Conservation (phyloP, 1,284 basidiomycete species). For the Neolentinus lepideus region DNA sequence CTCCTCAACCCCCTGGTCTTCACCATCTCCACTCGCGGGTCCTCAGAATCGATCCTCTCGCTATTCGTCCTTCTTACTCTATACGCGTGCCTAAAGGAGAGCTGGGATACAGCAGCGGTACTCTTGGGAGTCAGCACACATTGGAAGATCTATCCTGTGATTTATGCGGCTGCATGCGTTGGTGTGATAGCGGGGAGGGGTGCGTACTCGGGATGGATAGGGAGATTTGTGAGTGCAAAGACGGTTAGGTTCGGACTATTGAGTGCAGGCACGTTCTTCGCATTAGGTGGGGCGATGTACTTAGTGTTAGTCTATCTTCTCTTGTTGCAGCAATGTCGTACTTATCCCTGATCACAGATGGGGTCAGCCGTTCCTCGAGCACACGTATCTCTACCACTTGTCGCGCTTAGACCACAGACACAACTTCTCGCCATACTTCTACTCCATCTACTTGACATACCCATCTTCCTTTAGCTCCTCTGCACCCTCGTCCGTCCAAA, state of each 20-base stretch:
- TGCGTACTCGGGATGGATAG: conserved; percentile 1
- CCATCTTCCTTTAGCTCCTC: conserved; percentile 26
- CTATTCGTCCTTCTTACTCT: conserved; percentile 75
- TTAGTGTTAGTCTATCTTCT: conserved; percentile 53
- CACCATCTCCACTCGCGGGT: conserved; percentile 94
- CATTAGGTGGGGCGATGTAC: conserved; percentile 65
- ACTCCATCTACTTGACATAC: conserved; percentile 84
- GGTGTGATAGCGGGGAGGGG: conserved; percentile 27
- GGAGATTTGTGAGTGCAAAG: conserved; percentile 41
- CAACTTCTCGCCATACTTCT: conserved; percentile 98
- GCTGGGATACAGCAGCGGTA: conserved; percentile 60
- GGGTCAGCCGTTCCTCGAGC: conserved; percentile 88
- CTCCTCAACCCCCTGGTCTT: conserved; percentile 93
- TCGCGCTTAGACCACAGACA: conserved; percentile 92
- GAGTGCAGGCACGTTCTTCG: conserved; percentile 64
- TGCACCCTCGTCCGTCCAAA: conserved; percentile 13
- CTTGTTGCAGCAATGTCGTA: conserved; percentile 2
- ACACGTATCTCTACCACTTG: conserved; percentile 93
- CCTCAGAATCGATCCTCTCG: conserved; percentile 86
- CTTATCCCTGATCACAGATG: conserved; percentile 46
- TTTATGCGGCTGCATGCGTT: conserved; percentile 81
- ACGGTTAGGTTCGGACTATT: conserved; percentile 65
- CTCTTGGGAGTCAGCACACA: conserved; percentile 78
- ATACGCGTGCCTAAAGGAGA: conserved; percentile 43
- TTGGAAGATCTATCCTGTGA: conserved; percentile 94